Evolutionary conservation across 2,329 filamentous ascomycete genomes (phyloP), one percentile per base, ranked within the genome.

Genomic region (Periconia sp.): DNA sequence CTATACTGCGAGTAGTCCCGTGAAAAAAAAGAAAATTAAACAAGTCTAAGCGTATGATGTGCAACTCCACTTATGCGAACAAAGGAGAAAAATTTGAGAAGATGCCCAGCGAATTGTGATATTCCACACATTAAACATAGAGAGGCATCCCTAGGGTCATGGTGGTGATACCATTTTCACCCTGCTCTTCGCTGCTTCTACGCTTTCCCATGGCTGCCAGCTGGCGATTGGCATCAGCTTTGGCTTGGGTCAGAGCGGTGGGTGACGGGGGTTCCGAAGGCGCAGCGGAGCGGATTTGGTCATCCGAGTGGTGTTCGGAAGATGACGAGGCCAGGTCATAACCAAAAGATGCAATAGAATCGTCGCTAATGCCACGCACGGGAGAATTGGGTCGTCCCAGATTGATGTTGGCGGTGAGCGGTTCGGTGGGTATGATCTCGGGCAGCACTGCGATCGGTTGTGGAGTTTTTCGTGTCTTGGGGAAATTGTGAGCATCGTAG

Each of bases 401-500:
- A 41, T 45, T 40, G 46, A 42, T 42, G 13, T 53, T 14, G 35
- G 47, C 40, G 31, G 54, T 46, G 18, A 23, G 23, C 10, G 54
- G 18, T 19, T 55, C 47, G 52, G 53, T 20, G n/a, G 43, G 20
- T 13, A 42, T 27, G n/a, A 31, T 20, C 6, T 46, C 14, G 8
- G 56, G 31, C n/a, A 33, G 40, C 41, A 44, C 20, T 20, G 45
- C 52, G 19, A 50, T 52, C 17, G 44, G 35, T 30, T 59, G 59
- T 14, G 55, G 49, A 13, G 52, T n/a, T 30, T 55, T 59, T 48
- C 57, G 63, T 19, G 55, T 42, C 45, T 63, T 68, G 40, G 66
- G 57, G 55, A 76, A 77, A 49, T 66, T 62, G 58, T 77, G 75
- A 1, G 63, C 64, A 20, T 74, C 74, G 67, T 80, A 80, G 43